phyloP scores from a whole-genome alignment of 495 filamentous ascomycete genomes.

The Patellaria atrata region DNA sequence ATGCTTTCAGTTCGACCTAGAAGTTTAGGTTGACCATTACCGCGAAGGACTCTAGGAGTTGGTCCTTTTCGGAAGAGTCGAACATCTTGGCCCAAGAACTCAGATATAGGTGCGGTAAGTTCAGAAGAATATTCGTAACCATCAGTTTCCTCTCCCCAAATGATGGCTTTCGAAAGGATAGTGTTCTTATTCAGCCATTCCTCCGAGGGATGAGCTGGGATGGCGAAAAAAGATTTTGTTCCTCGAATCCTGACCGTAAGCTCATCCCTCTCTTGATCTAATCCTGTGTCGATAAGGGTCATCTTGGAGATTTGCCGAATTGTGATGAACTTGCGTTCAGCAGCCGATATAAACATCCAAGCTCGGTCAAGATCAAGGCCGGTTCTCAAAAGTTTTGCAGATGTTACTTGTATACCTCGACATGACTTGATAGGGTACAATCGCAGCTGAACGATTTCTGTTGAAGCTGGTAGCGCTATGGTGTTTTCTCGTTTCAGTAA shows the following conservation, averaged over 20 bases:
- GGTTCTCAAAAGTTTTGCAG: constrained; percentile 18
- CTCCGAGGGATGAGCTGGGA: constrained; percentile 26
- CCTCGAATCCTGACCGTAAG: constrained; percentile 16
- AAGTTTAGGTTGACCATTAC: constrained; percentile 22
- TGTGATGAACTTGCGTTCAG: constrained; percentile 24
- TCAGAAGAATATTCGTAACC: constrained; percentile 20
- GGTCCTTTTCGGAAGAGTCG: constrained; percentile 29
- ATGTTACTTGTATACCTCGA: constrained; percentile 24
- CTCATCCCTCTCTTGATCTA: constrained; percentile 15
- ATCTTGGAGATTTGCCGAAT: constrained; percentile 22
- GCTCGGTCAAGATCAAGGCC: constrained; percentile 22
- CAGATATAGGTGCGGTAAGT: constrained; percentile 23
- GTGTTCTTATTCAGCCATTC: constrained; percentile 26
- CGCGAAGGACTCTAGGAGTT: constrained; percentile 15
- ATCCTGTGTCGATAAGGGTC: constrained; percentile 28
- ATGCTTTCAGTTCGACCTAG: constrained; percentile 20
- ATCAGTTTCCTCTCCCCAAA: constrained; percentile 27
- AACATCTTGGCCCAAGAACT: constrained; percentile 26
- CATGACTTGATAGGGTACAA: constrained; percentile 32
- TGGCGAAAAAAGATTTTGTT: constrained; percentile 13
- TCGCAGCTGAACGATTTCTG: constrained; percentile 22
- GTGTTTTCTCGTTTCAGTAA: too few relatives aligned
- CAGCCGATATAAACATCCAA: constrained; percentile 30
- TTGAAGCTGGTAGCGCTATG: constrained; percentile 21
- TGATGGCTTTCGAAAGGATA: constrained; percentile 18